Base-by-base conservation (phyloP, 306 rosid genomes). In the Cicer arietinum region DNA sequence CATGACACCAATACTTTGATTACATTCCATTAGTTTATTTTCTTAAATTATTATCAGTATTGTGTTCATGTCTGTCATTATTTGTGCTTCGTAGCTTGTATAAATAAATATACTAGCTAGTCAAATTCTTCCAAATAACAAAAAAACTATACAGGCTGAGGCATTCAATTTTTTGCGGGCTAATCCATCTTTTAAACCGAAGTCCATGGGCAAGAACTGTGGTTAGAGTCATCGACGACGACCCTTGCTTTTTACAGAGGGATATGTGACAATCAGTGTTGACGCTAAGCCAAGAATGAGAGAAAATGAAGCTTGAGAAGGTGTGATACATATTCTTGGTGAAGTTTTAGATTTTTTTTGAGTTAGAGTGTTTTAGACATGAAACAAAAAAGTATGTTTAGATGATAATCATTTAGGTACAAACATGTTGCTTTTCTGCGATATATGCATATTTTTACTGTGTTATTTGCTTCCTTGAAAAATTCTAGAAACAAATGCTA, bases 281-380 rank as follows among this genome's bases (percentile, higher is more conserved):
- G 57, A 22, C 60, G 71, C 54, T 40, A 41, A 60, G 51, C 45
- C 46, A 59, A 51, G 73, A 51, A 71, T 41, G 77, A 78, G 65
- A 30, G 62, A 54, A 75, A 52, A 53, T 3, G 20, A 10, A 40
- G 75, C 64, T 39, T 66, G 63, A 47, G 69, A 73, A 73, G 63
- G 13, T 37, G 57, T 50, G 63, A 57, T 66, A 40, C 16, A 47
- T 73, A 35, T 3, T 64, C 9, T 35, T 53, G 35, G 43, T 71
- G 59, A 16, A 42, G 50, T 52, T 71, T 71, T 56, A 51, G 73
- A 64, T 64, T 63, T 18, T 43, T 79, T 6, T 35, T 48, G 5
- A 59, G 16, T 53, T 54, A 10, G 56, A 71, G n/a, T 54, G 61
- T 10, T 54, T 56, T 44, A 65, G 78, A 73, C 45, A 54, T 70